Conservation (phyloP, 305 asterid genomes). For the Fraxinus xanthoxyloides region DNA sequence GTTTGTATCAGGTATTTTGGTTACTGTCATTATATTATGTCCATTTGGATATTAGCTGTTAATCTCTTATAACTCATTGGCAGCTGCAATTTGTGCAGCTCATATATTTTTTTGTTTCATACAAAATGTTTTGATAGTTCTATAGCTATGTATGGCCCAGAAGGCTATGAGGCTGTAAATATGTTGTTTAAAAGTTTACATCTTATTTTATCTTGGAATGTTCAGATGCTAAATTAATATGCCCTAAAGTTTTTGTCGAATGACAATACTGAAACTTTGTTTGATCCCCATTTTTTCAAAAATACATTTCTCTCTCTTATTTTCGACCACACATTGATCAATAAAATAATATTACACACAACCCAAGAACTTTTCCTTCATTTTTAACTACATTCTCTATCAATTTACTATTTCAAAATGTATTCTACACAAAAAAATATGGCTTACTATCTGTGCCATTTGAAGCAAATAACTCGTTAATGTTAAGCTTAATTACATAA, state of each 20-base stretch:
- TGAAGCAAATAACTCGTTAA: not conserved
- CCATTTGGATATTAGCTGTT: not conserved
- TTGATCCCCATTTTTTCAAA: not conserved
- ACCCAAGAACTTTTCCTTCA: not conserved
- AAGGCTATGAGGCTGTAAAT: not conserved
- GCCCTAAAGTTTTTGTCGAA: not conserved
- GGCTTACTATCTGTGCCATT: not conserved
- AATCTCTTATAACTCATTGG: not conserved
- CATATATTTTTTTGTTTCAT: not conserved
- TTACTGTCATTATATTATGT: not conserved
- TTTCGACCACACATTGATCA: not conserved
- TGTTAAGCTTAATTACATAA: not conserved
- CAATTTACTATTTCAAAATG: not conserved
- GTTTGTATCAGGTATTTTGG: slow-evolving; percentile 39
- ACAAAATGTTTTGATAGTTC: not conserved
- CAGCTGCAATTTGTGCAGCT: not conserved
- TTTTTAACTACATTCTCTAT: not conserved
- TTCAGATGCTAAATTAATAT: not conserved
- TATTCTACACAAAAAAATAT: not conserved
- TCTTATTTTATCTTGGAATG: not conserved
- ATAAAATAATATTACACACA: not conserved
- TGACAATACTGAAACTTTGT: not conserved
- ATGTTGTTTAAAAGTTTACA: not conserved
- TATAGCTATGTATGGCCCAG: not conserved
- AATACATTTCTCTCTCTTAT: not conserved